Evolutionary conservation across 1,139 yeast genomes (phyloP), one percentile per base, ranked within the genome.

Genomic region (Diutina rugosa): DNA sequence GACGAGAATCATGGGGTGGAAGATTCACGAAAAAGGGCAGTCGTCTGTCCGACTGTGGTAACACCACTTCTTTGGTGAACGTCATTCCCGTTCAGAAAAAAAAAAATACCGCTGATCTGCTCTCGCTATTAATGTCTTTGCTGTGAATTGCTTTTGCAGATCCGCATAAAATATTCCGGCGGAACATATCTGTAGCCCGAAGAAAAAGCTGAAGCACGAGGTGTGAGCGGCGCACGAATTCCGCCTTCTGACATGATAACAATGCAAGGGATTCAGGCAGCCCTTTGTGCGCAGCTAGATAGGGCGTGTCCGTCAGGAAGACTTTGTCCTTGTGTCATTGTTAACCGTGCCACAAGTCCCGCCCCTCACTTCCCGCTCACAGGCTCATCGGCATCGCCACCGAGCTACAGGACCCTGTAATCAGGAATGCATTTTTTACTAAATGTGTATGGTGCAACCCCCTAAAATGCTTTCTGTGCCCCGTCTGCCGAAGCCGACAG

Each of bases 21-120:
- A 76, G 65, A 56, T 74, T 75, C 56, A 69, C 62, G 60, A 66
- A 71, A 64, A 71, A 76, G 3, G 81, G 81, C 12, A 76, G 72
- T 51, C 63, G 62, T 30, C 69, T 67, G 59, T 76, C 71, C 4
- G 69, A 52, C 0, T 75, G 61, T 2, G 77, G 77, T 46, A 75
- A 65, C 4, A 76, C 70, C 41, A 67, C 59, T 58, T 74, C 74
- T 60, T 69, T 72, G 2, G n/a, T 29, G 51, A 21, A 49, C 12
- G 44, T 18, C 53, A 49, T 49, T 10, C 46, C 46, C 26, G 46
- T n/a, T 18, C 18, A n/a, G 10, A 44, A n/a, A 35, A 35, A 35
- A 32, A 32, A 35, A 35, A 35, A 35, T 35, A 35, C 41, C 41
- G 41, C 41, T n/a, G 41, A n/a, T 35, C 41, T 35, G 41, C 41